These are phyloP conservation scores for Adansonia gregorii DNA, from an alignment of 441 rosid species.

Conservation along the genomic window DNA sequence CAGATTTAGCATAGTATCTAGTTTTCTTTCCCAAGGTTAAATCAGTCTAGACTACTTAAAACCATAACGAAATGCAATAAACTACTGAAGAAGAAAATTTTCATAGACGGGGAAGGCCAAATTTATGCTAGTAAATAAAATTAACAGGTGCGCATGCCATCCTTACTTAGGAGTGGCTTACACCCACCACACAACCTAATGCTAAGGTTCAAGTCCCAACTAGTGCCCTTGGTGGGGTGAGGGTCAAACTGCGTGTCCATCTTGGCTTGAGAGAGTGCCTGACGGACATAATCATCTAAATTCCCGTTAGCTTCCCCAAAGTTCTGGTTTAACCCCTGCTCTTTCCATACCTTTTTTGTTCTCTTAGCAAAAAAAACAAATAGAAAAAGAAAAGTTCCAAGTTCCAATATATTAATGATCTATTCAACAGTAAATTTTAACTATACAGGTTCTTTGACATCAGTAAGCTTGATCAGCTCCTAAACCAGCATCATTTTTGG, in stretches of 20 bases:
- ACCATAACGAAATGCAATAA: neutral
- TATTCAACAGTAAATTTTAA: neutral
- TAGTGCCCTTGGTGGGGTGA: neutral
- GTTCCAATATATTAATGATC: too few relatives aligned
- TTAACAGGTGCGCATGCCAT: neutral
- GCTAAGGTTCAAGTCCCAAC: neutral
- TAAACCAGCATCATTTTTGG: neutral
- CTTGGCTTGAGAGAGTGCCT: neutral
- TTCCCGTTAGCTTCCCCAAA: neutral
- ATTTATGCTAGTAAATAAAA: neutral
- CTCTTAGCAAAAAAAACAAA: neutral
- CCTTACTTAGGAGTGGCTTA: neutral
- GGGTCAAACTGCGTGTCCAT: neutral
- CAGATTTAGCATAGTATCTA: neutral
- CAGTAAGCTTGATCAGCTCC: conserved; percentile 9
- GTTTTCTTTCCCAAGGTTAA: neutral
- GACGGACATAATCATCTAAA: neutral
- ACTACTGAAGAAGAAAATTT: neutral
- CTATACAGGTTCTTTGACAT: neutral
- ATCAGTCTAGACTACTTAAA: neutral
- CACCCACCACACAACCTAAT: neutral
- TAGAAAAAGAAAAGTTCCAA: neutral
- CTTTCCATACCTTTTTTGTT: neutral
- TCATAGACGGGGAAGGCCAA: neutral
- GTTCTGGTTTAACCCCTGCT: neutral